phyloP scores from a whole-genome alignment of 805 yeast species.

The Spathaspora girioi region DNA sequence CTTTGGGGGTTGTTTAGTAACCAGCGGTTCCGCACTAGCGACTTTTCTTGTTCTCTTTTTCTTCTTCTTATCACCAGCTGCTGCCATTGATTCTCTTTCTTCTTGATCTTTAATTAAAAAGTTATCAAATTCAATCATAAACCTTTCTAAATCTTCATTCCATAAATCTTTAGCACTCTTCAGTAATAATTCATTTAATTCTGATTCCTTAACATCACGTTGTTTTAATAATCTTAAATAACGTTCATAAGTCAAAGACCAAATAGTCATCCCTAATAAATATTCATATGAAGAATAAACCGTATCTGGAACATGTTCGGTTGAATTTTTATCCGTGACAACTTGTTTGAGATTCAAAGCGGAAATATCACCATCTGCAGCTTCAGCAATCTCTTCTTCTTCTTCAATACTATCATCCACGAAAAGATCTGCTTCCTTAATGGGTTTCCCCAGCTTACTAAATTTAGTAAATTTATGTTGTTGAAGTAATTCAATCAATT shows the following conservation, averaged over 20 bases:
- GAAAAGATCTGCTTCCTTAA: slow-evolving; percentile 27
- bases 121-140: slow-evolving; percentile 60
- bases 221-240: slow-evolving; percentile 77
- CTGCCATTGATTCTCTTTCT: slow-evolving; percentile 49
- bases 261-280: slow-evolving; percentile 84
- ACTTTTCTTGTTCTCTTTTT: slow-evolving; percentile 19
- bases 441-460: slow-evolving; percentile 64
- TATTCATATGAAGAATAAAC: slow-evolving; percentile 74
- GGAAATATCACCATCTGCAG: slow-evolving; percentile 21
- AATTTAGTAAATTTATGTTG: slow-evolving; percentile 70
- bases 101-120: slow-evolving; percentile 66
- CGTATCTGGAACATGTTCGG: slow-evolving; percentile 48
- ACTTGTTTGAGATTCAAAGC: slow-evolving; percentile 6
- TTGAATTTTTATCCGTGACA: slow-evolving; percentile 16
- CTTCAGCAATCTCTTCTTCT: slow-evolving; percentile 38
- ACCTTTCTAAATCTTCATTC: slow-evolving; percentile 77
- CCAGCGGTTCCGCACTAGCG: neutral
- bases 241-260: slow-evolving; percentile 89
- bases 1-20: slow-evolving; percentile 9
- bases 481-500: slow-evolving; percentile 60
- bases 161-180: slow-evolving; percentile 84
- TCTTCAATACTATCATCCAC: slow-evolving; percentile 29
- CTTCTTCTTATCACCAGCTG: slow-evolving; percentile 42
- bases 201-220: slow-evolving; percentile 66
- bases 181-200: slow-evolving; percentile 61